These are phyloP conservation scores for Striga asiatica DNA, from an alignment of 257 asterid species.

Conservation along the genomic window DNA sequence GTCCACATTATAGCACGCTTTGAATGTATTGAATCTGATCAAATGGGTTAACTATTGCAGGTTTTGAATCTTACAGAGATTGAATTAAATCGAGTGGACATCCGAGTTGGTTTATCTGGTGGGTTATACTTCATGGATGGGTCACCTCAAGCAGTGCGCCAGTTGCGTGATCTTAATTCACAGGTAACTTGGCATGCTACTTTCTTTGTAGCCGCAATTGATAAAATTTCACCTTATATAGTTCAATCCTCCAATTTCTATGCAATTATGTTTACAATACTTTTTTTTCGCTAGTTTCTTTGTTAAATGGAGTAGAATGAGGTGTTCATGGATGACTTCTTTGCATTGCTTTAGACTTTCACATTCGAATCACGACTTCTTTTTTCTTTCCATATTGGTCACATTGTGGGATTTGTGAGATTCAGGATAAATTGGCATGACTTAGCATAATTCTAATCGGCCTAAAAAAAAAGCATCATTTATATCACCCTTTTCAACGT, in stretches of 20 bases:
- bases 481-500: background rate
- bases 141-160: constrained; percentile 87
- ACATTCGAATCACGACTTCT: background rate
- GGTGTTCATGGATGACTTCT: background rate
- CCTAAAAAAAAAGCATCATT: background rate
- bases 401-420: background rate
- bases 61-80: constrained; percentile 81
- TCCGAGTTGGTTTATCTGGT: constrained; percentile 85
- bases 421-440: background rate
- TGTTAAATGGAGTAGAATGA: background rate
- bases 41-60: constrained; percentile 28
- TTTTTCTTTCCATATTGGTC: background rate
- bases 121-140: constrained; percentile 91
- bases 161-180: constrained; percentile 63
- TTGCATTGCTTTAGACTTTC: background rate
- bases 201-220: background rate
- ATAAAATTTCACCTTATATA: background rate
- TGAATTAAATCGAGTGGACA: constrained; percentile 73
- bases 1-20: constrained; percentile 4
- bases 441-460: background rate
- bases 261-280: background rate
- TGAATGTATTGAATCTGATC: background rate
- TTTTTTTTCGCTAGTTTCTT: background rate
- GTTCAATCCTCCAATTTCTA: background rate
- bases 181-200: constrained; percentile 37